A percentile compares a stretch with the other conserved stretches of the same genome.
Evolutionary conservation across 2,329 filamentous ascomycete species (phyloP).

Genomic region (Ploettnerulaceae sp.): DNA sequence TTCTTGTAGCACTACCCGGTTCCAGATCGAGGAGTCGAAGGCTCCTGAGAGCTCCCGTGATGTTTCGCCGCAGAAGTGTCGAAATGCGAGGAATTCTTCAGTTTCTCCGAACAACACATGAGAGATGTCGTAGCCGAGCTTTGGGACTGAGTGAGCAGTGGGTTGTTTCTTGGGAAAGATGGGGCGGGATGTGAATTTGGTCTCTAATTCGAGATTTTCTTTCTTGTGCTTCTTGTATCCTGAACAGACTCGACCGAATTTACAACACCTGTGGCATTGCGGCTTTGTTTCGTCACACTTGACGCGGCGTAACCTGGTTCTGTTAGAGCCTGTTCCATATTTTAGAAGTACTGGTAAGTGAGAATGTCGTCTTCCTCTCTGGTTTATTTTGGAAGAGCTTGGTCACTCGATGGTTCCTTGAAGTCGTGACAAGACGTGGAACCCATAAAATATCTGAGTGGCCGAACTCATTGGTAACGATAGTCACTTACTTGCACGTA

Average conservation of each 20-base stretch:
- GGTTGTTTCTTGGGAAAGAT: neutral
- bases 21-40: conserved; percentile 60
- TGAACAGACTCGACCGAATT: conserved; percentile 2
- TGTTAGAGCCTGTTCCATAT: no score
- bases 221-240: neutral
- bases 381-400: no score
- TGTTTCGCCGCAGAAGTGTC: conserved; percentile 53
- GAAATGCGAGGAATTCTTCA: conserved; percentile 44
- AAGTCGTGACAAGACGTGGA: no score
- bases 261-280: conserved; percentile 1
- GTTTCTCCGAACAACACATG: neutral
- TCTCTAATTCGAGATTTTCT: neutral
- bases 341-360: no score
- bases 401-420: no score
- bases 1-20: conserved; percentile 52
- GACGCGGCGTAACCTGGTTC: conserved; percentile 1
- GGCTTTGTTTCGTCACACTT: conserved; percentile 7
- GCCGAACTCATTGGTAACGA: no score
- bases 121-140: neutral
- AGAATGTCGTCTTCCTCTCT: no score
- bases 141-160: neutral
- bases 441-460: no score
- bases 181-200: neutral
- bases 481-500: no score
- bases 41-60: conserved; percentile 58